A percentile compares a stretch with the other conserved stretches of the same genome.
These are phyloP conservation scores for Schwanniomyces pseudopolymorphus DNA, from an alignment of 805 yeast genomes.

Conservation along the genomic window DNA sequence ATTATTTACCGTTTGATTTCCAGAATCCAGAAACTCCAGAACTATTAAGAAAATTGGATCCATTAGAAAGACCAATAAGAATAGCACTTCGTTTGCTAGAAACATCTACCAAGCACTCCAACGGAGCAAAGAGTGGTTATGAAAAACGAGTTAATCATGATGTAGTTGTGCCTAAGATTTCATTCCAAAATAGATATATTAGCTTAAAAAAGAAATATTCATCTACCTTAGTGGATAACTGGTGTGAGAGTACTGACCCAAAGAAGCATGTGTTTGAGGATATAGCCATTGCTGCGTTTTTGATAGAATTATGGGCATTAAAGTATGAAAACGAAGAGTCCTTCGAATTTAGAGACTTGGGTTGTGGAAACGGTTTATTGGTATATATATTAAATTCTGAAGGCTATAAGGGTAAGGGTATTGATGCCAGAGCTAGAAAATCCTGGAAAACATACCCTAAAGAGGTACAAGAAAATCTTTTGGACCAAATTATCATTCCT, in stretches of 20 bases:
- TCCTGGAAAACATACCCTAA: slow-evolving; percentile 80
- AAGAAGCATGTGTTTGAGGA: slow-evolving; percentile 95
- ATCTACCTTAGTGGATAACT: slow-evolving; percentile 65
- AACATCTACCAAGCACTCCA: slow-evolving; percentile 81
- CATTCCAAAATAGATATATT: slow-evolving; percentile 81
- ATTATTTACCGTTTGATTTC: slow-evolving; percentile 63
- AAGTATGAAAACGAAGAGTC: slow-evolving; percentile 39
- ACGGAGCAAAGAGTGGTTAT: slow-evolving; percentile 81
- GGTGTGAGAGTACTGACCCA: slow-evolving; percentile 96
- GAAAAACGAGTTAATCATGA: slow-evolving; percentile 89
- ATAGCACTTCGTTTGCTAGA: slow-evolving; percentile 78
- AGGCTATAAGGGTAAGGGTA: slow-evolving; percentile 80
- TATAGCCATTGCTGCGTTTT: slow-evolving; percentile 90
- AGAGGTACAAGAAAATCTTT: slow-evolving; percentile 54
- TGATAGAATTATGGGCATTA: slow-evolving; percentile 79
- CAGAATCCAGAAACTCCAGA: slow-evolving; percentile 17
- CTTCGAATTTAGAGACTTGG: slow-evolving; percentile 81
- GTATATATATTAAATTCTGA: slow-evolving; percentile 74
- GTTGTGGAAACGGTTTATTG: slow-evolving; percentile 92
- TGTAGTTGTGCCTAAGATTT: slow-evolving; percentile 74
- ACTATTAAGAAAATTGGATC: slow-evolving; percentile 31
- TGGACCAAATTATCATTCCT: slow-evolving; percentile 85
- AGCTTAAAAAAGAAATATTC: slow-evolving; percentile 81
- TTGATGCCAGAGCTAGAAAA: slow-evolving; percentile 86
- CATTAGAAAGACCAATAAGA: slow-evolving; percentile 66